A percentile compares a stretch with the other conserved stretches of the same genome.
Evolutionary conservation across 2,329 filamentous ascomycete species (phyloP).

Genomic region (Aspergillus pseudonomiae): DNA sequence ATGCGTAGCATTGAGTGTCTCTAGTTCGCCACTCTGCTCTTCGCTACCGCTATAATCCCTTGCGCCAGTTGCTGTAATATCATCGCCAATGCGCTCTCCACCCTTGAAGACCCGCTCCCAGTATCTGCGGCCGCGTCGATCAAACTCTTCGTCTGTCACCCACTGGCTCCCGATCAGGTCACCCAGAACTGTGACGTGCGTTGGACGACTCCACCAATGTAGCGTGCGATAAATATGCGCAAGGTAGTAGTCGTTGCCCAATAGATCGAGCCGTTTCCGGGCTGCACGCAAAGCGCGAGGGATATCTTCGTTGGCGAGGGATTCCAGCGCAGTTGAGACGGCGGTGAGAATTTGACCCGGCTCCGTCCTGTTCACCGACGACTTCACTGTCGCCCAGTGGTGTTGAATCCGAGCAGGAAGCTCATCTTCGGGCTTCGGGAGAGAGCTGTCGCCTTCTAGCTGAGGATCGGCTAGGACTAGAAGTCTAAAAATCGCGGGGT

Average conservation of each 20-base stretch:
- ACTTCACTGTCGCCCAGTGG: constrained; percentile 36
- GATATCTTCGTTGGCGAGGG: constrained; percentile 66
- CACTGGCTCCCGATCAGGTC: constrained; percentile 95
- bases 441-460: constrained; percentile 86
- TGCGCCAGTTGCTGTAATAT: constrained; percentile 39
- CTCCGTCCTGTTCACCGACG: constrained; percentile 16
- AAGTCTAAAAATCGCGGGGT: constrained; percentile 75
- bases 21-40: constrained; percentile 28
- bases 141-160: constrained; percentile 85
- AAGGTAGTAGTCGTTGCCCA: constrained; percentile 93
- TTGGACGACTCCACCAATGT: constrained; percentile 81
- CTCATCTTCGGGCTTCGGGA: constrained; percentile 59
- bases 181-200: constrained; percentile 85
- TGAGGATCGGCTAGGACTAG: constrained; percentile 90
- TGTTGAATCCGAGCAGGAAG: constrained; percentile 44
- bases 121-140: constrained; percentile 69
- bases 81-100: constrained; percentile 61
- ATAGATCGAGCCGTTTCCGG: constrained; percentile 81
- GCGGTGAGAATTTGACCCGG: constrained; percentile 26
- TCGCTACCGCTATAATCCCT: constrained; percentile 44
- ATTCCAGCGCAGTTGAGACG: constrained; percentile 25
- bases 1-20: constrained; percentile 36
- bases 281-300: constrained; percentile 66
- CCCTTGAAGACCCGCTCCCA: constrained; percentile 80
- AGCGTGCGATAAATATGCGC: constrained; percentile 87